A percentile compares a stretch with the other conserved stretches of the same genome.
phyloP scores from a whole-genome alignment of 1,284 basidiomycete species.

The Trichosporon sp. region DNA sequence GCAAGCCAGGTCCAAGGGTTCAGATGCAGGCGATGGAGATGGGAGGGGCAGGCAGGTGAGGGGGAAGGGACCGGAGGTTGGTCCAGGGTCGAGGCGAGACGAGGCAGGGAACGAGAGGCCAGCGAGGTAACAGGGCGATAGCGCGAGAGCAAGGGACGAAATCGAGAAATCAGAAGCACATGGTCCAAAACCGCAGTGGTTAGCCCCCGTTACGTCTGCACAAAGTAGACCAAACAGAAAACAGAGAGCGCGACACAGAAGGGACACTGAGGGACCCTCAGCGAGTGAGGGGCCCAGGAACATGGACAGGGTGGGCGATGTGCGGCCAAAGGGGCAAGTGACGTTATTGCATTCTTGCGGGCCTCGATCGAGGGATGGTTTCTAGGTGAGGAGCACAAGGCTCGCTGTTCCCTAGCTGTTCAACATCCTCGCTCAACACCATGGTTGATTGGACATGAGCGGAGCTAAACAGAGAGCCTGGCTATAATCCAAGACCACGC shows the following conservation, averaged over 20 bases:
- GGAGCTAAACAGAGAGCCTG: not conserved
- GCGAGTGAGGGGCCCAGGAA: slow-evolving; percentile 18
- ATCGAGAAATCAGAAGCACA: slow-evolving; percentile 13
- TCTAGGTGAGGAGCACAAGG: slow-evolving; percentile 12
- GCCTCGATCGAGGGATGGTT: slow-evolving; percentile 17
- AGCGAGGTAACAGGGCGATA: slow-evolving; percentile 10
- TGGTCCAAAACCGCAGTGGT: slow-evolving; percentile 16
- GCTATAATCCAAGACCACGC: not conserved
- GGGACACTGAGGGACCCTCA: not conserved
- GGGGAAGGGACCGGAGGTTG: not conserved
- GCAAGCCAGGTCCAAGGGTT: slow-evolving; percentile 16
- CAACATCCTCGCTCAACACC: slow-evolving; percentile 2
- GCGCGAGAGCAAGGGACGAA: not conserved
- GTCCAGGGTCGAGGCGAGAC: not conserved
- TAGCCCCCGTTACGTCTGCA: slow-evolving; percentile 20
- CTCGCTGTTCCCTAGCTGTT: slow-evolving; percentile 3
- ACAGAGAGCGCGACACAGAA: slow-evolving; percentile 13
- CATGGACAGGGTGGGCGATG: slow-evolving; percentile 18
- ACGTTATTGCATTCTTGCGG: slow-evolving; percentile 17
- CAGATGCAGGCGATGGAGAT: slow-evolving; percentile 12
- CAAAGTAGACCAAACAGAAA: slow-evolving; percentile 5
- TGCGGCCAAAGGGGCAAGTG: slow-evolving; percentile 18
- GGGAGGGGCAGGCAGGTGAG: slow-evolving; percentile 1
- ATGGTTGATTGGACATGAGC: slow-evolving; percentile 3
- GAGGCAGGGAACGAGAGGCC: not conserved